Percentiles rank a stretch among this genome's conserved stretches.
phyloP scores from a whole-genome alignment of 768 basidiomycete species.

The Naganishia vaughanmartiniae region DNA sequence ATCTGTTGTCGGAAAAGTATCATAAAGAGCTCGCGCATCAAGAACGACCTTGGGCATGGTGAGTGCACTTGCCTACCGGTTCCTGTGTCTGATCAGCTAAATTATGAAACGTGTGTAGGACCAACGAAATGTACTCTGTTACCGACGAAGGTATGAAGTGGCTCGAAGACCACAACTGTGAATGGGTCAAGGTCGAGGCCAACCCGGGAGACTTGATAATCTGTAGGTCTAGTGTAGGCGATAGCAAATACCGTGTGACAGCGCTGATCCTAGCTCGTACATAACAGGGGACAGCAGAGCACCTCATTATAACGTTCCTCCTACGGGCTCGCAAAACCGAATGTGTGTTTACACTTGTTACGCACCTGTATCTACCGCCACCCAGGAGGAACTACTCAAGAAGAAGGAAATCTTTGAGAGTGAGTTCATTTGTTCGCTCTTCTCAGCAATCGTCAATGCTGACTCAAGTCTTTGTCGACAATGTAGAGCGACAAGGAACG shows the following conservation, averaged over 20 bases:
- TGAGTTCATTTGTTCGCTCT: background rate
- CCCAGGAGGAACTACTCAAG: constrained; percentile 34
- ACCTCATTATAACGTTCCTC: constrained; percentile 39
- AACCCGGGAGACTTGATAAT: constrained; percentile 48
- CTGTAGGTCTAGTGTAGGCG: constrained; percentile 37
- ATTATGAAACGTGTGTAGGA: constrained; percentile 1
- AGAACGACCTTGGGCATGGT: constrained; percentile 32
- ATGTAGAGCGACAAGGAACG: constrained; percentile 29
- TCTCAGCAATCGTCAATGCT: background rate
- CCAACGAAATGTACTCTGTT: constrained; percentile 34
- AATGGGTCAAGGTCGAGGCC: constrained; percentile 42
- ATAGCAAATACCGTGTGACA: background rate
- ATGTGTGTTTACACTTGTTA: constrained; percentile 43
- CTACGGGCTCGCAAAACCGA: constrained; percentile 33
- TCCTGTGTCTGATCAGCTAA: background rate
- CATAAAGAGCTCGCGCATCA: constrained; percentile 33
- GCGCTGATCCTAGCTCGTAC: background rate
- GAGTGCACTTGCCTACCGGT: background rate
- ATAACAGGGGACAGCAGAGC: background rate
- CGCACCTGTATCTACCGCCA: constrained; percentile 35
- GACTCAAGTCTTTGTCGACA: background rate
- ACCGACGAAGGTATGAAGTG: constrained; percentile 42
- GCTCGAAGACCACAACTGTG: constrained; percentile 43
- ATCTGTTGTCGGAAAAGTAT: constrained; percentile 34
- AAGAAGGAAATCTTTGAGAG: constrained; percentile 30